Base-by-base conservation (phyloP, 2,329 filamentous ascomycete species). In the Hypoxylon sp. region DNA sequence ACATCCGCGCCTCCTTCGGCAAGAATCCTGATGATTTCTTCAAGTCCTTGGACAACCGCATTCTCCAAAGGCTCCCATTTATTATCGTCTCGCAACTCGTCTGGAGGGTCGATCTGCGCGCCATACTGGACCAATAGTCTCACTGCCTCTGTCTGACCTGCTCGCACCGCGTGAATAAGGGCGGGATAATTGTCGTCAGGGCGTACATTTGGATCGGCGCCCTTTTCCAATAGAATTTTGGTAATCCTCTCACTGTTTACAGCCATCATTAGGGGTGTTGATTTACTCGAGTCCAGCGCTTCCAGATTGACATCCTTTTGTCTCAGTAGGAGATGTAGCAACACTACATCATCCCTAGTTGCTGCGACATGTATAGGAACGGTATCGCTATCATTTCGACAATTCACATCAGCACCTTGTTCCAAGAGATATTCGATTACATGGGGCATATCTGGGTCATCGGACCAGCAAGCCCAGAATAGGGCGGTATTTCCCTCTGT, bases 1-100 rank as follows among this genome's bases (percentile, higher is more conserved):
- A 63, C 17, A 49, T 67, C 59, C 6, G 50, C 59, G n/a, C 58
- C 58, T 3, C 5, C 59, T 10, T 67, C 63, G 17, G 53, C 63
- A 3, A 67, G 48, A 5, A 67, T 59, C n/a, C 59, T 67, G 11
- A 63, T n/a, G 36, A 67, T 67, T 14, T 63, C 17, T 41, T 25
- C 43, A 43, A 17, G 53, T 17, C 63, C 63, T 0, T 7, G 5
- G 14, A 4, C 23, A 19, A 63, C 52, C 6, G 63, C 59, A 1
- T 28, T 19, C 10, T 67, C 52, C 41, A 67, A 17, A 1, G 63
- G 63, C 23, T 63, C 59, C 48, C 59, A 63, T 17, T 3, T 14
- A 9, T 5, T 28, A 17, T 17, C 14, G 19, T 59, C 52, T 25
- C 59, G 63, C 13, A 41, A 21, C 14, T 55, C 64, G 17, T 60